Base-by-base conservation (phyloP, 306 rosid species). In the Citrullus colocynthis region DNA sequence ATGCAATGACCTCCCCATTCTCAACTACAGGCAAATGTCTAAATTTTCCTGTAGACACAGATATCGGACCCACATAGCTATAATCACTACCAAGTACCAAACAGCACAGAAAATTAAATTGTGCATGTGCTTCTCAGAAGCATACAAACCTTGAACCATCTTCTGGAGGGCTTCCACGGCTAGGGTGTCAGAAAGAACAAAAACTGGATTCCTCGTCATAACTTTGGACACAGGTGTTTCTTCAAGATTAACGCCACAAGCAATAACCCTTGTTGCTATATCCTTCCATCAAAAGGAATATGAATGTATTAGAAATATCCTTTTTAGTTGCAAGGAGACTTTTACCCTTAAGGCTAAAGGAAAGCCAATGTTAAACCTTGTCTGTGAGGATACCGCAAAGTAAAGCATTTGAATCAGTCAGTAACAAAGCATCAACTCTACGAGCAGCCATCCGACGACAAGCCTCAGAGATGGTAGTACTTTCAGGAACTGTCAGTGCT, bases 111-210 rank as follows among this genome's bases (percentile, higher is more conserved):
- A 51, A 28, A 74, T 49, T 20, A 74, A 44, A 78, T 86, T 70
- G 28, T 17, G 36, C 77, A 80, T 60, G 57, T 49, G n/a, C 69
- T 34, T 72, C 84, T 39, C 36, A 54, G 55, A 44, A 6, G 9
- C 32, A 30, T 39, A 83, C 89, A 60, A 83, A 96, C 99, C 99
- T 85, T 93, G 99, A 72, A 96, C 99, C 99, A 96, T 96, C 91
- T 96, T 96, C 80, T 96, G 99, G 74, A 96, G 99, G 24, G 99
- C 99, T 88, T 96, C 99, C 65, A 91, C 99, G 5, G 99, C 98
- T 82, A 91, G 96, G 80, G 98, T 91, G 80, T 93, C 91, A 14
- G 98, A 90, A 55, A 93, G 96, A 80, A 96, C 99, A 84, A 96
- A 96, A 16, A 86, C 71, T 1, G 98, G 99, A 87, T 96, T 93